Percentiles rank a stretch among this genome's conserved stretches.
These are phyloP conservation scores for Trifolium pratense DNA, from an alignment of 306 rosid genomes.

Conservation along the genomic window DNA sequence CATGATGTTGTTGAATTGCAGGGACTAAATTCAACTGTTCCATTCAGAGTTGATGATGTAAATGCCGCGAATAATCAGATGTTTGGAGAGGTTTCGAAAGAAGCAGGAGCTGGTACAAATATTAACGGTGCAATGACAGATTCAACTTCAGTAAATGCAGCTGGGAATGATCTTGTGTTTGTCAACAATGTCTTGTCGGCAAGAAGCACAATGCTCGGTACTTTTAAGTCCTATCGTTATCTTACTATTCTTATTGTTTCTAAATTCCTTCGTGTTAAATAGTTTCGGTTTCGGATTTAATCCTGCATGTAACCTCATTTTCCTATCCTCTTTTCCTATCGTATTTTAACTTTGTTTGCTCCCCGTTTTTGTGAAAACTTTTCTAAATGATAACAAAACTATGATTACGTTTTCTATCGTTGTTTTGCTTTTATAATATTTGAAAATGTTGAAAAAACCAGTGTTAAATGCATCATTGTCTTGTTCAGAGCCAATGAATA, in stretches of 20 bases:
- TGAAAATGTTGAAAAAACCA: not conserved
- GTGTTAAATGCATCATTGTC: slow-evolving; percentile 36
- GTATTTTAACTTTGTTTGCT: not conserved
- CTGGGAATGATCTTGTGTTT: slow-evolving; percentile 49
- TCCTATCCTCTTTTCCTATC: not conserved
- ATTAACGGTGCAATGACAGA: slow-evolving; percentile 43
- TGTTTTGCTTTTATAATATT: slow-evolving; percentile 7
- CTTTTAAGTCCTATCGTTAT: slow-evolving; percentile 26
- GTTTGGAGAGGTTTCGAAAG: slow-evolving; percentile 45
- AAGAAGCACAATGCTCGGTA: slow-evolving; percentile 53
- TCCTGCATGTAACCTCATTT: not conserved
- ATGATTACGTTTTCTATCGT: not conserved
- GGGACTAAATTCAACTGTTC: slow-evolving; percentile 55
- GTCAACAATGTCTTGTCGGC: slow-evolving; percentile 47
- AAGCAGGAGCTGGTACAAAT: slow-evolving; percentile 45
- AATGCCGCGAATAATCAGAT: slow-evolving; percentile 50
- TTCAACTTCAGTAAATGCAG: slow-evolving; percentile 43
- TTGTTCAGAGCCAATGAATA: slow-evolving; percentile 47
- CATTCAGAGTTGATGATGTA: slow-evolving; percentile 45
- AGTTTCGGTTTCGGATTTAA: slow-evolving; percentile 4
- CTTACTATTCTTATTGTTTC: slow-evolving; percentile 28
- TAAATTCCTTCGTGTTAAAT: slow-evolving; percentile 10
- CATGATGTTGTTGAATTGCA: slow-evolving; percentile 42
- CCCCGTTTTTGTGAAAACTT: not conserved
- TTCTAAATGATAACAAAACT: not conserved